These are phyloP conservation scores for Triglochin maritima DNA, from an alignment of 106 monocot species.

Conservation along the genomic window DNA sequence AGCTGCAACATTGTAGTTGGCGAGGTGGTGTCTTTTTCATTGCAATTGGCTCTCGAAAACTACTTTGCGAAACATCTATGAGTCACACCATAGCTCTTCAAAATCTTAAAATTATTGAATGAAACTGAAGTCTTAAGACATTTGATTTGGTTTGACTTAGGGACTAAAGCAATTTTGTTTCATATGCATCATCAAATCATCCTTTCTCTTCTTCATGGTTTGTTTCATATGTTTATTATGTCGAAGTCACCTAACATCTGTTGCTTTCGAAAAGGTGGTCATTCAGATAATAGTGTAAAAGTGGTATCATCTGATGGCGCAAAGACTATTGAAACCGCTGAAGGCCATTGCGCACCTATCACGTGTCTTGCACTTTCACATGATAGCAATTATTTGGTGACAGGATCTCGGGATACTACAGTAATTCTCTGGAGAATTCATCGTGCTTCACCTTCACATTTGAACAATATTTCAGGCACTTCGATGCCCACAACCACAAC, in stretches of 20 bases:
- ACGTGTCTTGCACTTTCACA: slow-evolving; percentile 73
- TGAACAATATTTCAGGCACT: slow-evolving; percentile 29
- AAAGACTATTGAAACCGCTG: slow-evolving; percentile 84
- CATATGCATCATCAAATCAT: too few species aligned
- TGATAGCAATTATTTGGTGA: slow-evolving; percentile 65
- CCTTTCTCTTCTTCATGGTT: too few species aligned
- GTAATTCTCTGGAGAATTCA: slow-evolving; percentile 84
- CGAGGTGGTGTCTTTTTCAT: too few species aligned
- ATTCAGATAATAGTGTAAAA: slow-evolving; percentile 88
- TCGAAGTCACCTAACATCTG: background rate
- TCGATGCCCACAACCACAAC: slow-evolving; percentile 23
- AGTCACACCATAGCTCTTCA: too few species aligned
- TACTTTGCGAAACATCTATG: too few species aligned
- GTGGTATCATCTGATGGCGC: slow-evolving; percentile 70
- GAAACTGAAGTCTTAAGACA: too few species aligned
- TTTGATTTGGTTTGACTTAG: too few species aligned
- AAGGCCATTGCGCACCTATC: slow-evolving; percentile 70
- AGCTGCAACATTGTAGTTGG: too few species aligned
- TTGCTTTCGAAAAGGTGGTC: slow-evolving; percentile 36
- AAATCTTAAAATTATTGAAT: too few species aligned
- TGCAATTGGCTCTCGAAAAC: too few species aligned
- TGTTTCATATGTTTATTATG: background rate
- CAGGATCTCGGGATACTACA: slow-evolving; percentile 88
- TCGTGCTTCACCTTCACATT: slow-evolving; percentile 14
- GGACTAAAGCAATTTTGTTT: too few species aligned